These are phyloP conservation scores for Fusarium nanum DNA, from an alignment of 2,329 filamentous ascomycete genomes.

Conservation along the genomic window DNA sequence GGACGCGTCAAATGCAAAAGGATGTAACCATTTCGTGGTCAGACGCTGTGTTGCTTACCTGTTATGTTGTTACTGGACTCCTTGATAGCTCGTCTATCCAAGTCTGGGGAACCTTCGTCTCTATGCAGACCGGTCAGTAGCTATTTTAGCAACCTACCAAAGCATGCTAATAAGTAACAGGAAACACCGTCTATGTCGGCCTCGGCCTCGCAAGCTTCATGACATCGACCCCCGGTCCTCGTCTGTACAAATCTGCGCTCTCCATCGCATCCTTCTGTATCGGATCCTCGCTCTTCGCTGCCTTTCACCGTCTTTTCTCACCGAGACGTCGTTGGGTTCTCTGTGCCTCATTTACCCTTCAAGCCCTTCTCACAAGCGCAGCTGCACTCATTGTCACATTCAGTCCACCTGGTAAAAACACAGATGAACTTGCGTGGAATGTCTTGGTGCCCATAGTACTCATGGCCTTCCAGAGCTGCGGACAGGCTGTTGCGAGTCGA, in stretches of 20 bases:
- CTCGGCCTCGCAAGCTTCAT: constrained; percentile 62
- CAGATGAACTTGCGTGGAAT: constrained; percentile 64
- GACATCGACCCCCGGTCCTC: constrained; percentile 58
- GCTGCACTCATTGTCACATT: constrained; percentile 67
- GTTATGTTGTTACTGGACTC: constrained; percentile 81
- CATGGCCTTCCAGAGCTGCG: constrained; percentile 81
- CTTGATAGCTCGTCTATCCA: constrained; percentile 81
- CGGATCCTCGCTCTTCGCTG: constrained; percentile 77
- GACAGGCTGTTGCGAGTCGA: constrained; percentile 80
- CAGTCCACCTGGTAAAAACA: constrained; percentile 52
- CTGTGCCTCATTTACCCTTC: constrained; percentile 66
- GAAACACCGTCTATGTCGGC: constrained; percentile 83
- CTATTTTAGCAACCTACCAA: background rate
- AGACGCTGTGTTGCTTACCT: constrained; percentile 75
- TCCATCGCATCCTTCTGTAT: constrained; percentile 78
- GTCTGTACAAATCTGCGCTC: constrained; percentile 64
- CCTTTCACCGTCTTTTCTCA: constrained; percentile 70
- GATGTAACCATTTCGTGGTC: constrained; percentile 64
- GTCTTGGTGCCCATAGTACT: constrained; percentile 75
- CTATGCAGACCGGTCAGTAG: constrained; percentile 79
- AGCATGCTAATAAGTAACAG: constrained; percentile 48
- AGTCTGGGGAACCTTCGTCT: constrained; percentile 83
- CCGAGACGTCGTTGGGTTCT: constrained; percentile 74
- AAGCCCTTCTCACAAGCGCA: constrained; percentile 61
- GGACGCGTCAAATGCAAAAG: constrained; percentile 18